Evolutionary conservation across 1,284 basidiomycete species (phyloP), one percentile per base, ranked within the genome.

Genomic region (Dichomitus squalens): DNA sequence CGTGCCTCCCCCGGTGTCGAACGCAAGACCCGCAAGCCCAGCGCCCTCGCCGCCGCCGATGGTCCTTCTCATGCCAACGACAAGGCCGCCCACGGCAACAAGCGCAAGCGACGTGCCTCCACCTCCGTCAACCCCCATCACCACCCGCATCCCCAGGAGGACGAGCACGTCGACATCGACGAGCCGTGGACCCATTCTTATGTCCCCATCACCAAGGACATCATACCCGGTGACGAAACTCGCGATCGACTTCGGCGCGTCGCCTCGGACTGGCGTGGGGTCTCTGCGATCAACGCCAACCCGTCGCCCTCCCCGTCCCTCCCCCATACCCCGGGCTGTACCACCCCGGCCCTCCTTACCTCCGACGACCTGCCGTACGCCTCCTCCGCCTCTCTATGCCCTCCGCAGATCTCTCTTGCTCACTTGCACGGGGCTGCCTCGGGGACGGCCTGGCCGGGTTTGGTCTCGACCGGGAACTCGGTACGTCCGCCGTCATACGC

Each of bases 231-330:
- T 53, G 73, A 77, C 27, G 73, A 80, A 23, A 81, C 81, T 0
- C 76, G 85, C n/a, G 73, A 77, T 31, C 79, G 77, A 36, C 76
- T 90, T 0, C 77, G 79, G n/a, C 72, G 75, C 16, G 79, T 84
- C n/a, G 86, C 88, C 9, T 78, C 80, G 34, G 73, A 80, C 31
- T 90, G 88, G 88, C 75, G 88, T 7, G 88, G 88, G 1, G 73
- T 90, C 23, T 83, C 83, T n/a, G 86, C 88, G 3, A 74, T 89
- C 59, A 74, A n/a, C 64, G 73, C 23, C 65, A 72, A 49, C 2
- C 66, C 70, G 20, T 7, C n/a, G 11, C 31, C 35, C 5, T 36
- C 35, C 35, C 69, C 67, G 43, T 69, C 68, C 7, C 69, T 69
- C 34, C 35, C 44, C 18, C 29, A 47, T 5, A 68, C 68, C 3